Conservation (phyloP, 116 monocot species). For the Iris pallida region DNA sequence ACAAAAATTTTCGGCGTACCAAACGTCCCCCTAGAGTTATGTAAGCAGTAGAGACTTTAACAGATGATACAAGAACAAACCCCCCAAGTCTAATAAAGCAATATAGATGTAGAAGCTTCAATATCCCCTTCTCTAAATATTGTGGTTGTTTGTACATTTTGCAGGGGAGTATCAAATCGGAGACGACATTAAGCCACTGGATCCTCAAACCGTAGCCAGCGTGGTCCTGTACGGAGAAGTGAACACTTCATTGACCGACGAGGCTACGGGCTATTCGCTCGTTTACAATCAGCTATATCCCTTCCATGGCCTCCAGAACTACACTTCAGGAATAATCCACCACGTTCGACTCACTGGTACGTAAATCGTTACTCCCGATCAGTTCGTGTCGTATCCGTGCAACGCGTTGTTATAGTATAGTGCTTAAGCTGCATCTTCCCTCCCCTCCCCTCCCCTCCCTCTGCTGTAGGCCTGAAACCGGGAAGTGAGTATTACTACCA, state of each 20-base stretch:
- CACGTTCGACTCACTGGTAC: slow-evolving; percentile 83
- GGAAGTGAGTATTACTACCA: slow-evolving; percentile 50
- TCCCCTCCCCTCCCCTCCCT: no score
- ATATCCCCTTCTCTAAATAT: no score
- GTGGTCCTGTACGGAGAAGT: slow-evolving; percentile 57
- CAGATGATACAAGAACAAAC: no score
- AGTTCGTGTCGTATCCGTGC: no score
- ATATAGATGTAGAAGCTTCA: no score
- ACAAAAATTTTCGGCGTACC: no score
- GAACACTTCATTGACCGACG: slow-evolving; percentile 11
- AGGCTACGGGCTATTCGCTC: slow-evolving; percentile 65
- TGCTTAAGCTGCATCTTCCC: no score
- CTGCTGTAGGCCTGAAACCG: slow-evolving; percentile 52
- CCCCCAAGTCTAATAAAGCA: no score
- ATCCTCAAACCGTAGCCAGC: slow-evolving; percentile 56
- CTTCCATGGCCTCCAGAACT: slow-evolving; percentile 69
- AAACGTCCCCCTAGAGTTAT: no score
- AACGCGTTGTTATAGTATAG: no score
- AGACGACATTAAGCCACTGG: slow-evolving; percentile 48
- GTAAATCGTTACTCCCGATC: no score
- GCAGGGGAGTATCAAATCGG: slow-evolving; percentile 84
- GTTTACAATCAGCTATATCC: slow-evolving; percentile 85
- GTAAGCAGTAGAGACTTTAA: no score
- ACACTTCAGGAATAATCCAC: slow-evolving; percentile 92
- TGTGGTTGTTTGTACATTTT: neutral